phyloP scores from a whole-genome alignment of 2,329 filamentous ascomycete species.

The Colletotrichum horii region DNA sequence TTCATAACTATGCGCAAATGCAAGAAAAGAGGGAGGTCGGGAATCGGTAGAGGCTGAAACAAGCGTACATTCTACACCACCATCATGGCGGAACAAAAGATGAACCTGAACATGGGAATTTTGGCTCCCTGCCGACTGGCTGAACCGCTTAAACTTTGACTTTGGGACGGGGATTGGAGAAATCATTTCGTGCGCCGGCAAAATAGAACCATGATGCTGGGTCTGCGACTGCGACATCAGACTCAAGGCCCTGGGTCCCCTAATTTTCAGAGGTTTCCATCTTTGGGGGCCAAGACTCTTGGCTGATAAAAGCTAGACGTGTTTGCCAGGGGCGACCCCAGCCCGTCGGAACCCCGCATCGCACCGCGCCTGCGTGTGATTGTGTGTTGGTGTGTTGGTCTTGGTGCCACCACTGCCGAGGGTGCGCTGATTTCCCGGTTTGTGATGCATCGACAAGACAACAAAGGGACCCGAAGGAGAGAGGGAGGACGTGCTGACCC shows the following conservation, averaged over 20 bases:
- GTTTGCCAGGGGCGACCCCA: background rate
- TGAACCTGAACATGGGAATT: background rate
- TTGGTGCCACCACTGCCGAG: background rate
- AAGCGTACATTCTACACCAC: conserved; percentile 3
- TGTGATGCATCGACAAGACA: background rate
- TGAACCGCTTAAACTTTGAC: background rate
- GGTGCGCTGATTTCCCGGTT: background rate
- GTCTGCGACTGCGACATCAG: background rate
- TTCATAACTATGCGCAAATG: background rate
- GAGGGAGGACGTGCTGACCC: conserved; percentile 13
- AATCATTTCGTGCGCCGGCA: background rate
- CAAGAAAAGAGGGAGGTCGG: background rate
- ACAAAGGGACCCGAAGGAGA: background rate
- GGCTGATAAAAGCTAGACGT: background rate
- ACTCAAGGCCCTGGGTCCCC: background rate
- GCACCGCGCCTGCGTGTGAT: background rate
- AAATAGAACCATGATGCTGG: conserved; percentile 13
- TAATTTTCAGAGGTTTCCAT: background rate
- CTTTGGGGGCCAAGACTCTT: conserved; percentile 14
- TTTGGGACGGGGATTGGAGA: background rate
- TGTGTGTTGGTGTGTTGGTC: background rate
- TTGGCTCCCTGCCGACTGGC: background rate
- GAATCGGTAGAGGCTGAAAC: conserved; percentile 3
- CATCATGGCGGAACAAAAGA: conserved; percentile 1
- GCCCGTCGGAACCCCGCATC: background rate